Percentiles rank a stretch among this genome's conserved stretches.
phyloP scores from a whole-genome alignment of 169 alveolate genomes.

The Babesia gibsoni region DNA sequence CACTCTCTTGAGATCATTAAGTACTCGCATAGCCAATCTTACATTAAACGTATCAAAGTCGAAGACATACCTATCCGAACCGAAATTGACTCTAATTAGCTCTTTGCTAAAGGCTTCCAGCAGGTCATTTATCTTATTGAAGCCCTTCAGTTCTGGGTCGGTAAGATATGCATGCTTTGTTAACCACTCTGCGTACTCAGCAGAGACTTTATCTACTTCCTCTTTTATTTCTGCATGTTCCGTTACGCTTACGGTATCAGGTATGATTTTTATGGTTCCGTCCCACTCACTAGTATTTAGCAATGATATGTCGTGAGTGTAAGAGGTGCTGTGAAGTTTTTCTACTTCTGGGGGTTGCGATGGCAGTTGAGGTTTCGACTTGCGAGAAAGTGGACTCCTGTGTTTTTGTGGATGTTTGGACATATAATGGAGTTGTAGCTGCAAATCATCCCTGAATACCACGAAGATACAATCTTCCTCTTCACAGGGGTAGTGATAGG shows the following conservation, averaged over 20 bases:
- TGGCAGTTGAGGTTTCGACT: background rate
- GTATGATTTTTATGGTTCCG: conserved; percentile 11
- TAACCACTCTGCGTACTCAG: conserved; percentile 29
- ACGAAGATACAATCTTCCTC: conserved; percentile 62
- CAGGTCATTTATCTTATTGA: background rate
- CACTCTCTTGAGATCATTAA: conserved; percentile 20
- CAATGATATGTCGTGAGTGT: background rate
- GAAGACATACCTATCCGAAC: background rate
- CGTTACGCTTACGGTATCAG: background rate
- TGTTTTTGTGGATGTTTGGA: conserved; percentile 46
- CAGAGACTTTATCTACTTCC: background rate
- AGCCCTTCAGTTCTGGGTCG: background rate
- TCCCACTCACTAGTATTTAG: conserved; percentile 7
- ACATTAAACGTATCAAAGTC: conserved; percentile 21
- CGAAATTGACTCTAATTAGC: conserved; percentile 7
- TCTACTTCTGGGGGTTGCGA: background rate
- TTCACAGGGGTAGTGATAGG: conserved; percentile 62
- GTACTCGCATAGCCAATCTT: conserved; percentile 25
- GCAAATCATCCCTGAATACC: conserved; percentile 55
- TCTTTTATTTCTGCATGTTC: background rate
- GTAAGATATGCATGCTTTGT: conserved; percentile 1
- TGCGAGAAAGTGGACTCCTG: background rate
- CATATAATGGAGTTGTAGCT: conserved; percentile 60
- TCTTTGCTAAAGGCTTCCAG: conserved; percentile 1
- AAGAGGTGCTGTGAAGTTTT: background rate